Evolutionary conservation across 1,139 yeast genomes (phyloP), one percentile per base, ranked within the genome.

Genomic region (Geotrichum klebahnii): DNA sequence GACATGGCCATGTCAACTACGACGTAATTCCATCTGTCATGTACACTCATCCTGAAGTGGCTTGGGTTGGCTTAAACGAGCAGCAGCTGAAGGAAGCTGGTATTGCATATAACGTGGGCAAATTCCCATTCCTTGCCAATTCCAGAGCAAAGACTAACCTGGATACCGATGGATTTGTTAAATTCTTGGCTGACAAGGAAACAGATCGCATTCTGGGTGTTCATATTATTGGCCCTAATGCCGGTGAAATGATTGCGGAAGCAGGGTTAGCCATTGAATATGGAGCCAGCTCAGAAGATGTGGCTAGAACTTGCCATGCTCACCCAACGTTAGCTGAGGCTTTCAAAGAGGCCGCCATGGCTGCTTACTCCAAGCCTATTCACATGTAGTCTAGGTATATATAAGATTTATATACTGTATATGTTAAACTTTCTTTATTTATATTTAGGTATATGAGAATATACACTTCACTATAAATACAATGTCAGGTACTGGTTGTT

Each of bases 221-320:
- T 57, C 99, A 94, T 75, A 92, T 94, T 69, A 84, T 90, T 62
- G 98, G 98, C 63, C 87, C 98, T 61, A 88, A 87, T 67, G 99
- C 99, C 53, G 98, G 99, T 74, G 99, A 94, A 78, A 88, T 94
- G 96, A 92, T 94, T 68, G 97, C 96, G 59, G 98, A 94, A 76
- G 97, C 90, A 56, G 96, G 96, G 60, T 79, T 94, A 67, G 99
- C 99, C 48, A 73, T 94, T 60, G 99, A 94, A 76, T 94, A 94
- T 73, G 99, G 99, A 72, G 99, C 98, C 50, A 83, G 95, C 46
- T 86, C 97, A 52, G 99, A 94, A 75, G 99, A 94, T 67, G 78
- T 94, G 65, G 95, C 97, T 56, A 84, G 97, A 76, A 87, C 90
- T 48, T 90, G 97, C 71, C 98, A 92, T 66, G 97, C 98, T 54